Evolutionary conservation across 345 rosid species (phyloP).

Genomic region (Bruguiera gymnorhiza): DNA sequence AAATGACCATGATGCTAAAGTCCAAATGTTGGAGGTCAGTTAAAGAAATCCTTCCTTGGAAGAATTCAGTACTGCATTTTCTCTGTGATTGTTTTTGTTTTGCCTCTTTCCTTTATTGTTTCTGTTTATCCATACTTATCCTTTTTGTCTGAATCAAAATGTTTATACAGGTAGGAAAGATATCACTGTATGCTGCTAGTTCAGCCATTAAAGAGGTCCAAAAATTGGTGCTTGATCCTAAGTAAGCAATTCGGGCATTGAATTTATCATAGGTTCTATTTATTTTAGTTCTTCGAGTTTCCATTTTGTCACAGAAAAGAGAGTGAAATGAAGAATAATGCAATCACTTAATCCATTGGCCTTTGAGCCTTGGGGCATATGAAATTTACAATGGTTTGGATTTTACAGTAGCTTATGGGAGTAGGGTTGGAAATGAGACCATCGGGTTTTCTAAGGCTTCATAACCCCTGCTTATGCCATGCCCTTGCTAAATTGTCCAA

Average conservation of each 20-base stretch:
- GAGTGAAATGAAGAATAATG: background rate
- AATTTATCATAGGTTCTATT: background rate
- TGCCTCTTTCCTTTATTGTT: background rate
- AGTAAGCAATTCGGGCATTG: conserved; percentile 44
- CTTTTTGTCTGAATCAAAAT: too few relatives aligned
- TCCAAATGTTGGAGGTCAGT: conserved; percentile 82
- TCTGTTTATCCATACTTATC: background rate
- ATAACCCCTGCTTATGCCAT: background rate
- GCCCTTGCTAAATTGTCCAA: background rate
- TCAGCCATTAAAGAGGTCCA: conserved; percentile 94
- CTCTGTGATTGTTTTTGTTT: background rate
- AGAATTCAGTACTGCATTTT: conserved; percentile 17
- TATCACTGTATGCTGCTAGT: conserved; percentile 87
- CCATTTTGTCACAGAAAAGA: background rate
- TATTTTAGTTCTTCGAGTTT: background rate
- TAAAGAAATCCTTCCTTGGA: conserved; percentile 15
- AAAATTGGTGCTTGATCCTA: conserved; percentile 85
- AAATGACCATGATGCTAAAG: conserved; percentile 77
- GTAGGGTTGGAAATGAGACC: background rate
- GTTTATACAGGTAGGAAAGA: conserved; percentile 71
- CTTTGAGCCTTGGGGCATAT: background rate
- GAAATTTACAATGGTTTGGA: background rate
- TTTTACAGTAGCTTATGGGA: background rate
- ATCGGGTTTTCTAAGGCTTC: background rate
- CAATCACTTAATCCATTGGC: background rate